phyloP scores from a whole-genome alignment of 1,139 yeast genomes.

The Protomyces pachydermus region DNA sequence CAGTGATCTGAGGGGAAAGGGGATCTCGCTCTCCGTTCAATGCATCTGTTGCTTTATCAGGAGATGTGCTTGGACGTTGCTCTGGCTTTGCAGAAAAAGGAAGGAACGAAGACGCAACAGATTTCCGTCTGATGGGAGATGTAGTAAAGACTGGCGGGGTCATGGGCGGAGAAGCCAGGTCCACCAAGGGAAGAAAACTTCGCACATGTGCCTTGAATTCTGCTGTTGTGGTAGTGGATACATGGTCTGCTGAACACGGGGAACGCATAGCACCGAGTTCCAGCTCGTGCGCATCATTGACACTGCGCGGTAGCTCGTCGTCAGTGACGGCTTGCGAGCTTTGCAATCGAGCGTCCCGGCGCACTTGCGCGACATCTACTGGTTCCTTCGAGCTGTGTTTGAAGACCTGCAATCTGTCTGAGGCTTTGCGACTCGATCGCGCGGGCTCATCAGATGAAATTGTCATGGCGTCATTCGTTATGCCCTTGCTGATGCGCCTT shows the following conservation, averaged over 20 bases:
- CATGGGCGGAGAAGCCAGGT: conserved; percentile 5
- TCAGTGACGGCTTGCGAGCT: no score
- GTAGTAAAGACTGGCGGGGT: background rate
- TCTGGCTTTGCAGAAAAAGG: background rate
- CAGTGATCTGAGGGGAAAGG: background rate
- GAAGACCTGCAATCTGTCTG: conserved; percentile 23
- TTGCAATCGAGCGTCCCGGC: background rate
- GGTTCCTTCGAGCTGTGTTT: conserved; percentile 7
- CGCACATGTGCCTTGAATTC: conserved; percentile 11
- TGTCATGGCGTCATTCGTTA: background rate
- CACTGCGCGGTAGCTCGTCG: background rate
- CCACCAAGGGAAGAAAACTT: background rate
- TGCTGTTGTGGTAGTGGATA: conserved; percentile 21
- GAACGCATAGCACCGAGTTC: conserved; percentile 7
- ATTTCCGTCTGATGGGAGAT: background rate
- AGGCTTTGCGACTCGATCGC: conserved; percentile 23
- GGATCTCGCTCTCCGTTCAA: background rate
- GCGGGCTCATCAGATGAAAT: conserved; percentile 11
- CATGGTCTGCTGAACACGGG: background rate
- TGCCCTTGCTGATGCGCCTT: no score
- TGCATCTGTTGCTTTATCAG: background rate
- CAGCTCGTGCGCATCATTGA: background rate
- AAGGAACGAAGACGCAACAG: background rate
- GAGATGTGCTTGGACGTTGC: background rate
- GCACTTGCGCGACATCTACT: background rate